Evolutionary conservation across 441 rosid species (phyloP).

Genomic region (Mallotus japonicus): DNA sequence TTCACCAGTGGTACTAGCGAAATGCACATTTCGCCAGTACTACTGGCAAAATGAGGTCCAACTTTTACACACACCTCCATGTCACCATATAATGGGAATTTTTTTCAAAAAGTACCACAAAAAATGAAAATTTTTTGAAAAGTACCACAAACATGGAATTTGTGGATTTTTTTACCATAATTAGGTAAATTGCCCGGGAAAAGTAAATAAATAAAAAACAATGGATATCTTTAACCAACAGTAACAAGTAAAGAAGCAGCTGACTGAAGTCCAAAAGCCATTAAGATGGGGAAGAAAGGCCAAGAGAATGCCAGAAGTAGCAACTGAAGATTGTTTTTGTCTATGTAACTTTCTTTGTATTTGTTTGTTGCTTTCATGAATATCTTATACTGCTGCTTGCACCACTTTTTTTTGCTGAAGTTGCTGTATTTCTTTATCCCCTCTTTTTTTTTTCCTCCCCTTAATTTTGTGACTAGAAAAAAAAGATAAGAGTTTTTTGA

Average conservation of each 20-base stretch:
- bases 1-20: no score
- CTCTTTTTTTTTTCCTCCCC: slow-evolving; percentile 7
- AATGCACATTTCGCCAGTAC: no score
- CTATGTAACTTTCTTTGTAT: slow-evolving; percentile 32
- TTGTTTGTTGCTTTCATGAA: slow-evolving; percentile 33
- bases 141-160: no score
- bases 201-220: slow-evolving; percentile 31
- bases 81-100: no score
- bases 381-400: slow-evolving; percentile 15
- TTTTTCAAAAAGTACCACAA: no score
- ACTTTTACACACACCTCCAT: no score
- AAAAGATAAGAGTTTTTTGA: neutral
- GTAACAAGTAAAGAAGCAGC: slow-evolving; percentile 31
- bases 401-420: slow-evolving; percentile 5
- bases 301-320: slow-evolving; percentile 29
- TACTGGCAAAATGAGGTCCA: no score
- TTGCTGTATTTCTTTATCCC: slow-evolving; percentile 21
- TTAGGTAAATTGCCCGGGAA: no score
- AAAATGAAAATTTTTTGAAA: no score
- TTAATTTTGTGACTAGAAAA: slow-evolving; percentile 23
- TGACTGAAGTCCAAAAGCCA: slow-evolving; percentile 38
- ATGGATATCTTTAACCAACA: slow-evolving; percentile 30
- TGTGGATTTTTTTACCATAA: no score
- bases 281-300: slow-evolving; percentile 23
- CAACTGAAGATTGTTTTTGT: slow-evolving; percentile 29